Evolutionary conservation across 2,329 filamentous ascomycete species (phyloP).

Genomic region (Microcyclosporella mali): DNA sequence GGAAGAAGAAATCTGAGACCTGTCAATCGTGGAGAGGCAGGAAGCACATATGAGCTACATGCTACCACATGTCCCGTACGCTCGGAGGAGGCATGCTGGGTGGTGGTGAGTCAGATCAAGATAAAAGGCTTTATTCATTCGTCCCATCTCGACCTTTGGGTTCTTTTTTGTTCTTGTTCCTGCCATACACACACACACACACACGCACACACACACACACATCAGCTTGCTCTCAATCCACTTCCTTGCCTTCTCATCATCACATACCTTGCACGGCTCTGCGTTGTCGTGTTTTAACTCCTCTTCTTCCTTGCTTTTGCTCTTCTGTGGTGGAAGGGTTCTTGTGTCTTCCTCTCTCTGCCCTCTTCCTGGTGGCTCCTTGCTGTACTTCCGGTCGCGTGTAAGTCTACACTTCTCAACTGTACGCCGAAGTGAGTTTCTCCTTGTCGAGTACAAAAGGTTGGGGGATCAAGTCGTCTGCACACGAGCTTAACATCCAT

Average conservation of each 20-base stretch:
- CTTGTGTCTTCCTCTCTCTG: too few species aligned
- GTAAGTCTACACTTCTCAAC: background rate
- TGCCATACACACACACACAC: too few species aligned
- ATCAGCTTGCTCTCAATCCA: slow-evolving; percentile 1
- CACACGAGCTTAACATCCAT: background rate
- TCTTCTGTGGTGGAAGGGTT: slow-evolving; percentile 5
- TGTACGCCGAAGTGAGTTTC: slow-evolving; percentile 1
- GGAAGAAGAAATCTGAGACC: background rate
- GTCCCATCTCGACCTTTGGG: too few species aligned
- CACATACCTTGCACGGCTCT: slow-evolving; percentile 4
- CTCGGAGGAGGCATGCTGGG: background rate
- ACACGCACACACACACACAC: too few species aligned
- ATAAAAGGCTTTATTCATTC: too few species aligned
- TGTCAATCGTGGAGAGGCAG: slow-evolving; percentile 1
- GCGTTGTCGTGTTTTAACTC: too few species aligned
- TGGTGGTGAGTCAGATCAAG: background rate
- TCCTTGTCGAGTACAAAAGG: background rate
- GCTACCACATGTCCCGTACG: slow-evolving; percentile 16
- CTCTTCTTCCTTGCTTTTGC: too few species aligned
- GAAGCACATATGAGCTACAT: slow-evolving; percentile 6
- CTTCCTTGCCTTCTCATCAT: slow-evolving; percentile 1
- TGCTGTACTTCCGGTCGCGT: slow-evolving; percentile 4
- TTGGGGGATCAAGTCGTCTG: background rate
- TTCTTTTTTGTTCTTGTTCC: too few species aligned
- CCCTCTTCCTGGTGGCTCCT: slow-evolving; percentile 9